phyloP scores from a whole-genome alignment of 1,284 basidiomycete genomes.

The Leccinum pachyderme region DNA sequence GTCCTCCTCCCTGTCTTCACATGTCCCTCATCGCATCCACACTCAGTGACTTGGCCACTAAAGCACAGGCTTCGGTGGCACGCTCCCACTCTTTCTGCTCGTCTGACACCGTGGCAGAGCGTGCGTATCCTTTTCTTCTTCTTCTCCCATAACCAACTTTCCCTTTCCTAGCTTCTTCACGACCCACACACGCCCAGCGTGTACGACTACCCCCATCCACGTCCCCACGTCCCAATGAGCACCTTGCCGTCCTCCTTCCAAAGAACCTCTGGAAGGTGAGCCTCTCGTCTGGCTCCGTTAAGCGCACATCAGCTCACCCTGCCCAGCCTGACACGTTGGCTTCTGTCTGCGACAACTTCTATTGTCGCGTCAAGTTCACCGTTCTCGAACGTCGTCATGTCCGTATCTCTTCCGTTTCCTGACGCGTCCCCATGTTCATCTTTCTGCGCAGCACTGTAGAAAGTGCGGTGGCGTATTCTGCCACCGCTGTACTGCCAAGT shows the following conservation, averaged over 20 bases:
- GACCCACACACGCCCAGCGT: constrained; percentile 17
- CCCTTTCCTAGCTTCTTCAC: constrained; percentile 20
- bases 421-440: constrained; percentile 19
- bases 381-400: constrained; percentile 72
- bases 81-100: background rate
- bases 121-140: constrained; percentile 9
- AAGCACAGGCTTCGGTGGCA: constrained; percentile 24
- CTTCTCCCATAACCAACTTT: background rate
- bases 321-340: constrained; percentile 60
- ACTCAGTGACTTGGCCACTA: constrained; percentile 28
- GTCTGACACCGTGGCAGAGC: constrained; percentile 18
- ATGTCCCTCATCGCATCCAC: constrained; percentile 31
- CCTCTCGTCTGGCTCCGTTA: background rate
- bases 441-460: constrained; percentile 59
- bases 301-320: constrained; percentile 5
- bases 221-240: constrained; percentile 52
- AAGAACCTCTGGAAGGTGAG: constrained; percentile 70
- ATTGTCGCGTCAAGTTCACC: constrained; percentile 60
- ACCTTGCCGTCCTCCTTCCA: constrained; percentile 72
- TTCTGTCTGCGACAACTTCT: constrained; percentile 65
- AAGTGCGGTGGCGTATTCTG: constrained; percentile 81
- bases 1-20: constrained; percentile 5
- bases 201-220: constrained; percentile 16
- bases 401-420: constrained; percentile 29
- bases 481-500: constrained; percentile 51